A percentile compares a stretch with the other conserved stretches of the same genome.
phyloP scores from a whole-genome alignment of 2,329 filamentous ascomycete genomes.

The Cordyceps farinosa region DNA sequence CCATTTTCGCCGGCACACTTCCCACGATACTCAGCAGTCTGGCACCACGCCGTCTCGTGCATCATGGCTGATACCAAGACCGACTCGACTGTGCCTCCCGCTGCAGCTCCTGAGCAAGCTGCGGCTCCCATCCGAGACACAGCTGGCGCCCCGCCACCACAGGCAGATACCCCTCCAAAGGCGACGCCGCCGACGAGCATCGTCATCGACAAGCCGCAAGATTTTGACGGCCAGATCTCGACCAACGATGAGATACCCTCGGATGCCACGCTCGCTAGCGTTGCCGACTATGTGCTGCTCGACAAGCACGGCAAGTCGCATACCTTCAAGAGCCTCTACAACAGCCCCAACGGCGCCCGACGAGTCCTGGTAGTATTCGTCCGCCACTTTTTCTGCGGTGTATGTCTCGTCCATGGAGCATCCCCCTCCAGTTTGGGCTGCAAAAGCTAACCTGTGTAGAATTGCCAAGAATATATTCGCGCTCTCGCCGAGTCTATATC shows the following conservation, averaged over 20 bases:
- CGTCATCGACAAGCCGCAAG: conserved; percentile 41
- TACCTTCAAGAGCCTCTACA: conserved; percentile 62
- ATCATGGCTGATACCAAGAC: conserved; percentile 9
- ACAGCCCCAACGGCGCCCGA: conserved; percentile 48
- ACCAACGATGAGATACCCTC: conserved; percentile 55
- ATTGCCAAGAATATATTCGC: conserved; percentile 72
- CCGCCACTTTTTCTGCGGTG: conserved; percentile 77
- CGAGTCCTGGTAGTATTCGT: conserved; percentile 70
- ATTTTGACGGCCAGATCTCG: conserved; percentile 55
- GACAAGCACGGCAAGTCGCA: conserved; percentile 58
- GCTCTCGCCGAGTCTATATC: conserved; percentile 57
- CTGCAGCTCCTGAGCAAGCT: neutral
- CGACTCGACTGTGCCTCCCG: neutral
- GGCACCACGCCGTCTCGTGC: neutral
- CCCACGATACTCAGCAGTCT: neutral
- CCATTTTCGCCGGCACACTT: neutral
- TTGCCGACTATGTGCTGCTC: conserved; percentile 56
- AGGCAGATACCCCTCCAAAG: conserved; percentile 6
- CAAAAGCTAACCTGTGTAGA: conserved; percentile 41
- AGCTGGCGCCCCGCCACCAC: conserved; percentile 2
- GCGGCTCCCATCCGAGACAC: neutral
- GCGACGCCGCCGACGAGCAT: conserved; percentile 26
- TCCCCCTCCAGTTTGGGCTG: too few relatives aligned
- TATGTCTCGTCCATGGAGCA: conserved; percentile 40
- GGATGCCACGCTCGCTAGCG: conserved; percentile 43